Evolutionary conservation across 2,329 filamentous ascomycete species (phyloP), one percentile per base, ranked within the genome.

Genomic region (Ascochyta viciae-villosae): DNA sequence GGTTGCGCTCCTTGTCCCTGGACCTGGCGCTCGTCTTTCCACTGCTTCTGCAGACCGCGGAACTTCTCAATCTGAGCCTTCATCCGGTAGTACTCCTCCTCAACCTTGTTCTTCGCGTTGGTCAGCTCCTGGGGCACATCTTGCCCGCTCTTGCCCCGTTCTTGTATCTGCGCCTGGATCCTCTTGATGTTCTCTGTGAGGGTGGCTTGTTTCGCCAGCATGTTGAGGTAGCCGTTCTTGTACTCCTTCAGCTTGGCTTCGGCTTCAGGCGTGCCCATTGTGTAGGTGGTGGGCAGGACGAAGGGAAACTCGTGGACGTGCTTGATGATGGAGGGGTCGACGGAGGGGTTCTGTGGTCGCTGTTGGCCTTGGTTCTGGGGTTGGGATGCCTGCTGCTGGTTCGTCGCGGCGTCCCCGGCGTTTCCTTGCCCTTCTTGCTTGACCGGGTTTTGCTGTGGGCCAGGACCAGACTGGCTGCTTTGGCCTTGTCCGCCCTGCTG

Each of bases 231-330:
- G 23, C 62, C 68, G 31, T 71, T 69, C 43, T 68, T 70, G 52
- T 72, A 67, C 41, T 76, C 74, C 54, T 74, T 74, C 35, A 75
- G 16, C 52, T 74, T 76, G 7, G 59, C 50, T 13, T 76, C 72
- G 12, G 67, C 72, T 41, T 76, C 74, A 24, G 73, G 70, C 10
- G 73, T 76, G 13, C 75, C 74, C 5, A 58, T 49, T 15, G 65
- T 57, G 15, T 70, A 65, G 16, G 52, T 54, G 3, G 64, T 64
- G 9, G 75, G 75, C 22, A 75, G 60, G 31, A 62, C 62, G 53
- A 70, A 74, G 3, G 66, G 66, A 54, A 76, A 77, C 10, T 65
- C 64, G 39, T 72, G 66, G 22, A 77, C 70, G 59, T 77, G 74
- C 58, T 73, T 70, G 41, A 76, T 54, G 42, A 77, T 76, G 27